These are phyloP conservation scores for Atkinsonella texensis DNA, from an alignment of 2,329 filamentous ascomycete genomes.

Conservation along the genomic window DNA sequence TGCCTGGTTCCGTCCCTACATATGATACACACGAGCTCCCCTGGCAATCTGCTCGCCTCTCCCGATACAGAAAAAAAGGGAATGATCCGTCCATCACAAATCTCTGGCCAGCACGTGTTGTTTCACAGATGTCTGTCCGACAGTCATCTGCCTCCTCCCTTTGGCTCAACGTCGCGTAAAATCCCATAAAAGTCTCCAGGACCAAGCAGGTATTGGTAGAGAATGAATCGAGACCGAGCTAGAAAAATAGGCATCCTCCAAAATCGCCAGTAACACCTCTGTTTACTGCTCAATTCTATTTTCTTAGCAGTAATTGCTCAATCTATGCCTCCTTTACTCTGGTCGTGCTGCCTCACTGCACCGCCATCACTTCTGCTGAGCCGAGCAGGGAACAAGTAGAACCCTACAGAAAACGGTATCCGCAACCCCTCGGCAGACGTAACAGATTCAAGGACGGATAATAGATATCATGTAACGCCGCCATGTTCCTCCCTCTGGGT, in stretches of 20 bases:
- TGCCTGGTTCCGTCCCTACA: not conserved
- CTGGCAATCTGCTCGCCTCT: not conserved
- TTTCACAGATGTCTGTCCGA: not conserved
- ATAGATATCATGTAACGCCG: not conserved
- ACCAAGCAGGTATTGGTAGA: not conserved
- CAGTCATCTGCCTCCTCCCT: not conserved
- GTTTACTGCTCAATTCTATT: not conserved
- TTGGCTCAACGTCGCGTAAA: not conserved
- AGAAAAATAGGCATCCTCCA: not conserved
- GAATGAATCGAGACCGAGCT: not conserved
- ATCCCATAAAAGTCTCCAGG: not conserved
- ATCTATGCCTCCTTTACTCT: not conserved
- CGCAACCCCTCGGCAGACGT: not conserved
- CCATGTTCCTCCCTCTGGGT: not conserved
- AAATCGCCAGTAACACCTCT: not conserved
- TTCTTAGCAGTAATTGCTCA: not conserved
- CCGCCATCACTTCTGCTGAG: not conserved
- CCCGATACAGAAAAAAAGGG: not conserved
- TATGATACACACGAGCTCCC: constrained; percentile 6
- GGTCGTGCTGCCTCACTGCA: not conserved
- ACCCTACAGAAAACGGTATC: not conserved
- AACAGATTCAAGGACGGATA: not conserved
- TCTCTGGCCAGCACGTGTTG: not conserved
- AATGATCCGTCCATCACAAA: not conserved
- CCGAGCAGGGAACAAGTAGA: not conserved